phyloP scores from a whole-genome alignment of 495 filamentous ascomycete genomes.

The Coniosporium apollinis region DNA sequence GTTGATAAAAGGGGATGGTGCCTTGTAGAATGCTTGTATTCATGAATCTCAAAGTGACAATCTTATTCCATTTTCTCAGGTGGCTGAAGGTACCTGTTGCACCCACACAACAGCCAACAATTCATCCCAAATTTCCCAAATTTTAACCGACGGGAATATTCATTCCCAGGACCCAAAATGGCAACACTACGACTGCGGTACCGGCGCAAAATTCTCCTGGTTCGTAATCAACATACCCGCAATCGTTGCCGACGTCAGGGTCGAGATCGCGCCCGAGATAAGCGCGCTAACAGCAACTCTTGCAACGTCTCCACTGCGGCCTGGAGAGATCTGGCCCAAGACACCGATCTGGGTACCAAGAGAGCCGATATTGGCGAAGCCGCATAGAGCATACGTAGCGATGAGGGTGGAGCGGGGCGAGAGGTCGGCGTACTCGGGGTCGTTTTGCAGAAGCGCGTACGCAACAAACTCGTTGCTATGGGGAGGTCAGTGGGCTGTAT shows the following conservation, averaged over 20 bases:
- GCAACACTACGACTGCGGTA: too few relatives aligned
- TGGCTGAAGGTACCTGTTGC: too few relatives aligned
- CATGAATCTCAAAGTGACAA: too few relatives aligned
- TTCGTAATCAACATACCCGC: slow-evolving; percentile 59
- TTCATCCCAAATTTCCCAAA: too few relatives aligned
- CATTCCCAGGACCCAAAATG: too few relatives aligned
- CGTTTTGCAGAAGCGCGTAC: slow-evolving; percentile 29
- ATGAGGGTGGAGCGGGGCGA: slow-evolving; percentile 54
- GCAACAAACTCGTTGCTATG: slow-evolving; percentile 32
- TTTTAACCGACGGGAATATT: too few relatives aligned
- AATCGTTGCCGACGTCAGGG: slow-evolving; percentile 64
- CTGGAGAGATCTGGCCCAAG: slow-evolving; percentile 60
- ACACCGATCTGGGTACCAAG: slow-evolving; percentile 80
- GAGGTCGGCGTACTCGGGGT: slow-evolving; percentile 34
- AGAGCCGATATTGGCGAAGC: slow-evolving; percentile 56
- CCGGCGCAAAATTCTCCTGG: slow-evolving; percentile 16
- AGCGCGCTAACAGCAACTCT: slow-evolving; percentile 62
- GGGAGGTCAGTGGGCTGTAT: background rate
- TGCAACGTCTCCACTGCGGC: slow-evolving; percentile 55
- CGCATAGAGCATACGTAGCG: slow-evolving; percentile 52
- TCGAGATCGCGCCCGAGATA: slow-evolving; percentile 60
- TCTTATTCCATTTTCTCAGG: too few relatives aligned
- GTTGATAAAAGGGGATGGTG: too few relatives aligned
- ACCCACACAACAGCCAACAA: too few relatives aligned
- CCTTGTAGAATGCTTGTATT: too few relatives aligned